A percentile compares a stretch with the other conserved stretches of the same genome.
These are phyloP conservation scores for Croton setiger DNA, from an alignment of 441 rosid species.

Conservation along the genomic window DNA sequence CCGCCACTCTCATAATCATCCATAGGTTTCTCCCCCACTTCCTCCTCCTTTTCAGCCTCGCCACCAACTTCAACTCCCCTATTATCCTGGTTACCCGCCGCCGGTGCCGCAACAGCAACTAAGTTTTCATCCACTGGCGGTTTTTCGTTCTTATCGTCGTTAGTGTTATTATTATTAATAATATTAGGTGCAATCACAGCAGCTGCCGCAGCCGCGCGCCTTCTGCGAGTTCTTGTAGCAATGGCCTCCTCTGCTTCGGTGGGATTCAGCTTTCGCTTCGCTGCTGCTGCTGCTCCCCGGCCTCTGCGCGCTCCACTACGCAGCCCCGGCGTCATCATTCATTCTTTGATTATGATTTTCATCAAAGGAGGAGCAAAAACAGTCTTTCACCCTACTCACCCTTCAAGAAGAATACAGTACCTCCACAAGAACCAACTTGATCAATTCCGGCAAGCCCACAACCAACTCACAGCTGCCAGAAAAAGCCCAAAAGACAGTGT, in stretches of 20 bases:
- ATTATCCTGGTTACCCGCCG: conserved; percentile 18
- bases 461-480: not conserved
- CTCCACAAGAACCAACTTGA: not conserved
- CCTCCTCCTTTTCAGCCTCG: conserved; percentile 36
- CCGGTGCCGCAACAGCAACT: conserved; percentile 20
- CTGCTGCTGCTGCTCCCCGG: conserved; percentile 35
- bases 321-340: conserved; percentile 65
- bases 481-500: not conserved
- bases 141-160: conserved; percentile 1
- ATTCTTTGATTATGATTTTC: conserved; percentile 34
- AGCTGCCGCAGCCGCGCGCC: conserved; percentile 27
- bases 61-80: conserved; percentile 26
- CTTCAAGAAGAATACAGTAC: not conserved
- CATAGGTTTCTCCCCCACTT: conserved; percentile 45
- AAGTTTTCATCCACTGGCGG: conserved; percentile 35
- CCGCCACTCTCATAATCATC: conserved; percentile 41
- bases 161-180: not conserved
- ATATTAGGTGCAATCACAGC: conserved; percentile 11
- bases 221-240: conserved; percentile 38
- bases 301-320: conserved; percentile 62
- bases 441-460: not conserved
- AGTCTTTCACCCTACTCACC: not conserved
- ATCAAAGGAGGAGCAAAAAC: not conserved
- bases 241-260: conserved; percentile 46
- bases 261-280: conserved; percentile 25